A percentile compares a stretch with the other conserved stretches of the same genome.
Conservation (phyloP, 192 early-diverging fungal species). For the Chytriomyces confervae region DNA sequence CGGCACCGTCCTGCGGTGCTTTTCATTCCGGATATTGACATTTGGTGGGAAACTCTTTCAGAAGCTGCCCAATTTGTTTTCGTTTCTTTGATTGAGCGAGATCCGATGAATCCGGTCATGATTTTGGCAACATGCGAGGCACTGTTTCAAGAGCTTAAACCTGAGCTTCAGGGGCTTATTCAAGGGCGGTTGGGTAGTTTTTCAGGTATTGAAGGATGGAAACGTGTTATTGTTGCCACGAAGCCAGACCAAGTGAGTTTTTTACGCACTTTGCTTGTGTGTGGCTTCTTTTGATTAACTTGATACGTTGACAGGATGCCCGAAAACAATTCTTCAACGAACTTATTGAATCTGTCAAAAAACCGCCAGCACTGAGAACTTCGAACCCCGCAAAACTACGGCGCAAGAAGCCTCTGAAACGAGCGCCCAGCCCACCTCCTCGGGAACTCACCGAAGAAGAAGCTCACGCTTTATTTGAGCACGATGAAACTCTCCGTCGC, state of each 20-base stretch:
- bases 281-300: neutral
- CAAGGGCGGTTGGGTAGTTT: neutral
- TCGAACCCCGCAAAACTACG: neutral
- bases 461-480: constrained; percentile 52
- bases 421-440: constrained; percentile 58
- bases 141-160: constrained; percentile 42
- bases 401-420: constrained; percentile 36
- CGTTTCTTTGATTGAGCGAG: constrained; percentile 54
- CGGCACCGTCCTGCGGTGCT: constrained; percentile 65
- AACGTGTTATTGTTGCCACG: constrained; percentile 16
- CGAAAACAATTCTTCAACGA: constrained; percentile 41
- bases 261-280: neutral
- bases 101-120: constrained; percentile 57
- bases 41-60: constrained; percentile 58
- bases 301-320: constrained; percentile 26
- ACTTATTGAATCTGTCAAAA: constrained; percentile 43
- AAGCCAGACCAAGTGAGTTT: constrained; percentile 26
- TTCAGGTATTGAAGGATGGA: constrained; percentile 34
- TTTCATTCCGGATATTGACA: constrained; percentile 61
- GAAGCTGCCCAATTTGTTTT: constrained; percentile 53
- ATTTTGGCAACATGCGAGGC: constrained; percentile 63
- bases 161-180: constrained; percentile 29
- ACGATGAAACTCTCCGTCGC: constrained; percentile 57
- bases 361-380: constrained; percentile 46
- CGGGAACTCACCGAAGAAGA: constrained; percentile 58